Evolutionary conservation across 2,329 filamentous ascomycete genomes (phyloP).

Genomic region (Ophiosphaerella narmari): DNA sequence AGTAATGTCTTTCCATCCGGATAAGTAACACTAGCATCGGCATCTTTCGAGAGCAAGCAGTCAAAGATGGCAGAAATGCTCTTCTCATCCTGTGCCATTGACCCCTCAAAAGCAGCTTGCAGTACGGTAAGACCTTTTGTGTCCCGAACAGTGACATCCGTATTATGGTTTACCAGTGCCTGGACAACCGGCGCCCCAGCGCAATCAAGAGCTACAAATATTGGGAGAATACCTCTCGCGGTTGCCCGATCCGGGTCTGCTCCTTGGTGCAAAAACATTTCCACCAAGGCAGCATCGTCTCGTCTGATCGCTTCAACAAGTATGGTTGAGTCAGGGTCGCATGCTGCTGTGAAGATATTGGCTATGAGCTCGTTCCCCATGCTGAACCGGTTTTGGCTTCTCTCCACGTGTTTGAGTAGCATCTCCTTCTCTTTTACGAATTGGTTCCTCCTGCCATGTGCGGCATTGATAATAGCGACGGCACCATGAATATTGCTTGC

Average conservation of each 20-base stretch:
- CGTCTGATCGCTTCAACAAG: slow-evolving; percentile 40
- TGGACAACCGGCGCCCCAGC: slow-evolving; percentile 30
- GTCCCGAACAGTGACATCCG: slow-evolving; percentile 31
- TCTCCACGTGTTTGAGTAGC: slow-evolving; percentile 36
- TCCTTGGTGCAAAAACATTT: slow-evolving; percentile 38
- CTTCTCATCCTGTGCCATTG: slow-evolving; percentile 29
- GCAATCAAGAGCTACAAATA: slow-evolving; percentile 36
- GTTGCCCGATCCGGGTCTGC: slow-evolving; percentile 35
- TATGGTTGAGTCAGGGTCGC: slow-evolving; percentile 38
- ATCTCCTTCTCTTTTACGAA: slow-evolving; percentile 39
- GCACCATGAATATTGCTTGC: slow-evolving; percentile 34
- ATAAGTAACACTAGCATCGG: slow-evolving; percentile 25
- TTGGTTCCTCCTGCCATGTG: slow-evolving; percentile 29
- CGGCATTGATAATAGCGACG: slow-evolving; percentile 37
- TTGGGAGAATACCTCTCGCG: slow-evolving; percentile 26
- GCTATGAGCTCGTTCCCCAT: slow-evolving; percentile 40
- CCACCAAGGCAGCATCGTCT: slow-evolving; percentile 30
- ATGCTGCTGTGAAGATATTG: slow-evolving; percentile 38
- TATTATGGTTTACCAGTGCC: slow-evolving; percentile 32
- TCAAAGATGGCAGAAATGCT: slow-evolving; percentile 26
- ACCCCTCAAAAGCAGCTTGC: slow-evolving; percentile 32
- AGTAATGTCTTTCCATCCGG: slow-evolving; percentile 37
- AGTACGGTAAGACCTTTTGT: slow-evolving; percentile 29
- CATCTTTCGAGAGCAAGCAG: slow-evolving; percentile 30
- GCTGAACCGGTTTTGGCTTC: slow-evolving; percentile 30